Evolutionary conservation across 2,329 filamentous ascomycete species (phyloP), one percentile per base, ranked within the genome.

Genomic region (Anthostomella pinea): DNA sequence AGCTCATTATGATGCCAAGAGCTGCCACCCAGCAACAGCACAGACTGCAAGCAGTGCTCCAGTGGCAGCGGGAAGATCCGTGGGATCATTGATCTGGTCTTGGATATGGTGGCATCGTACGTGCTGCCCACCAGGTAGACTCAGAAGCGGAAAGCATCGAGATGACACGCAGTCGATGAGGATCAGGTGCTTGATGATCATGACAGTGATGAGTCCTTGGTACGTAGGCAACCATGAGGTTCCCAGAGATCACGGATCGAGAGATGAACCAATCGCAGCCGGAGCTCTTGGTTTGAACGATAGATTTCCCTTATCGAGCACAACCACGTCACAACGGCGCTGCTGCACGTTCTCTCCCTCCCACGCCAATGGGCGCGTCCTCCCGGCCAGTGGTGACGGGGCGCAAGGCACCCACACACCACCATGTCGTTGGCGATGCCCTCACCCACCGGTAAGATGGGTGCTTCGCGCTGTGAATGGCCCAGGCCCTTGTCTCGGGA

Each of bases 121-220:
- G 25, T 27, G 25, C 25, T 27, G 13, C 15, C 17, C 25, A 13
- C 17, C 25, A 8, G 17, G 25, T 41, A n/a, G n/a, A 39, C 42
- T 39, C 17, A 39, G 36, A 39, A 31, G 35, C 39, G 39, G 39
- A 45, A 47, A 36, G 29, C 35, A 48, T 53, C 45, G 49, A 49
- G 51, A 57, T 57, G 54, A 56, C 54, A 57, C 54, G 52, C 54
- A 57, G 54, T 53, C 40, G 43, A 49, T 23, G 13, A 52, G 46
- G 51, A 52, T 57, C 54, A 57, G 54, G 53, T 56, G 53, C 45
- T 26, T 26, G 24, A 11, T 23, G 21, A 38, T 37, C n/a, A 28
- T 11, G 19, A 24, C 10, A 22, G 24, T n/a, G n/a, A n/a, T n/a
- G n/a, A n/a, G n/a, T n/a, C n/a, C n/a, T n/a, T n/a, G n/a, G n/a